Base-by-base conservation (phyloP, 2,329 filamentous ascomycete genomes). In the Aspergillus persii region DNA sequence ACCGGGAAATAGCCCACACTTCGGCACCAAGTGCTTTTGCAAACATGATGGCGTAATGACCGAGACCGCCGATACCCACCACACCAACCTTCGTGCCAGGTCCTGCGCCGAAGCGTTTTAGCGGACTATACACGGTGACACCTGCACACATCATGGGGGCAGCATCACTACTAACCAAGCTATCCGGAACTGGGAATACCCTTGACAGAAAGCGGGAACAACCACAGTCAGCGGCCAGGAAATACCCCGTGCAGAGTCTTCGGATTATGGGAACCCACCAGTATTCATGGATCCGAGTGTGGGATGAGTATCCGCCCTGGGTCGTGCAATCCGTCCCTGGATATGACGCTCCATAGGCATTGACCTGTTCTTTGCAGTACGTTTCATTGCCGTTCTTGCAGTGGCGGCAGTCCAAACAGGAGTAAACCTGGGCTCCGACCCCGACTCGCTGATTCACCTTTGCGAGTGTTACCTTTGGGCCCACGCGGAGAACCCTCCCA, bases 61-160 rank as follows among this genome's bases (percentile, higher is more conserved):
- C 89, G 0, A 92, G 77, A 1, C 90, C 90, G 23, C 90, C 90
- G 12, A 93, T 79, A 23, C 90, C 89, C 27, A 92, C 81, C 53
- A 94, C 85, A 0, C 86, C 90, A 2, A 94, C 88, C 4, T 77
- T 81, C 75, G 90, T 90, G 3, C 89, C 90, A 0, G 89, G 88
- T 0, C 90, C 90, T 49, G 86, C 83, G 7, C 84, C 84, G 44
- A 90, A 87, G 29, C 87, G 81, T 60, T 84, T 85, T 3, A 95
- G 77, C 0, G 91, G 91, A 2, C 83, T 84, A 71, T 85, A 95
- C 0, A 88, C 83, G 0, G 91, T 95, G 54, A 93, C 82, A 15
- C 91, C 91, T 9, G 87, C 91, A 67, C 91, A 95, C 51, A 95
- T 81, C 81, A 95, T 89, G 0, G 90, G 90, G 0, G 89, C 84